Evolutionary conservation across 352 stramenopile species (phyloP).

Genomic region (Discostella stelligera): DNA sequence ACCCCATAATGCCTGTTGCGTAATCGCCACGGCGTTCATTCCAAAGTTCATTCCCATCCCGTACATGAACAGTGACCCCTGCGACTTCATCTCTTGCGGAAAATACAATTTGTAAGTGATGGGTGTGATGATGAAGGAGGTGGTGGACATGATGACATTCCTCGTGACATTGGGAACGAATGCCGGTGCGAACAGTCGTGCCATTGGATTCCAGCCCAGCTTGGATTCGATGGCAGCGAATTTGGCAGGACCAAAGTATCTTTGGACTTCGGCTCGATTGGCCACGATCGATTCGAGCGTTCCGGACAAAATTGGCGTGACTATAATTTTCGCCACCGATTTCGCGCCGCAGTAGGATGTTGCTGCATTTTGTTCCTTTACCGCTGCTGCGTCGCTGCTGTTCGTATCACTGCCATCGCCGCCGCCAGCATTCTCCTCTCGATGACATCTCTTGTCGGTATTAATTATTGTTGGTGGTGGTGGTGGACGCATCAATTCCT

Average conservation of each 20-base stretch:
- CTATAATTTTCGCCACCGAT: conserved; percentile 47
- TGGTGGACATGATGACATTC: conserved; percentile 79
- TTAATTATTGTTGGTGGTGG: background rate
- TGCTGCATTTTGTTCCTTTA: too few species aligned
- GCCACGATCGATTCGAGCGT: conserved; percentile 65
- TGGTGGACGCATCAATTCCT: conserved; percentile 65
- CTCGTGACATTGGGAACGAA: conserved; percentile 59
- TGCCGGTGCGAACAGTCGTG: conserved; percentile 48
- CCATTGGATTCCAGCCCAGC: conserved; percentile 39
- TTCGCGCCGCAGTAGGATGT: conserved; percentile 23
- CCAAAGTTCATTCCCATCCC: conserved; percentile 76
- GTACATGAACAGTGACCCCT: conserved; percentile 69
- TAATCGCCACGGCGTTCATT: conserved; percentile 75
- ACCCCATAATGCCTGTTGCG: conserved; percentile 76
- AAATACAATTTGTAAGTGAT: conserved; percentile 73
- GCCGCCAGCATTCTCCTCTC: conserved; percentile 1
- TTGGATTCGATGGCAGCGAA: conserved; percentile 61
- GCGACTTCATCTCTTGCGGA: conserved; percentile 69
- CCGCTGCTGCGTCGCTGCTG: conserved; percentile 8
- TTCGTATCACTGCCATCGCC: background rate
- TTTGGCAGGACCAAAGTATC: conserved; percentile 61
- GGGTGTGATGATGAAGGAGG: conserved; percentile 71
- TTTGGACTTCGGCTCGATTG: conserved; percentile 76
- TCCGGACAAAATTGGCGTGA: conserved; percentile 56
- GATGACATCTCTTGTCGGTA: background rate